phyloP scores from a whole-genome alignment of 2,329 filamentous ascomycete genomes.

The Thelonectria olida region DNA sequence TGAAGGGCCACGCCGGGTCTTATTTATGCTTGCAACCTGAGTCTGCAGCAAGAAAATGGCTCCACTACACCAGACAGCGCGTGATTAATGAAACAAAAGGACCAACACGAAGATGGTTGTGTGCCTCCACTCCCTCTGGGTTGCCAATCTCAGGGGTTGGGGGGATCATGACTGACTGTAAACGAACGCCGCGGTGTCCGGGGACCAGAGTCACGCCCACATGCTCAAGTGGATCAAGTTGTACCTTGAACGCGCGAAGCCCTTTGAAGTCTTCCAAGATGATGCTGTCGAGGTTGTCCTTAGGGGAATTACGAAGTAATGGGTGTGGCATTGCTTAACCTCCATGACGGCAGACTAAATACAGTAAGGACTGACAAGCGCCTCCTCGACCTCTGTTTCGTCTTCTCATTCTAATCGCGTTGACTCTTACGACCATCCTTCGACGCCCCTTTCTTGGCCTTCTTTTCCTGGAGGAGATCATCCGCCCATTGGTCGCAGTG shows the following conservation, averaged over 20 bases:
- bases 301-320: constrained; percentile 4
- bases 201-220: constrained; percentile 13
- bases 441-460: neutral
- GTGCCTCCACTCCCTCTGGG: constrained; percentile 6
- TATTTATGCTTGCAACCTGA: constrained; percentile 13
- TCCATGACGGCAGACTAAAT: constrained; percentile 10
- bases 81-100: constrained; percentile 21
- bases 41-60: constrained; percentile 3
- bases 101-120: constrained; percentile 16
- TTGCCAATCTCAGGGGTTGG: constrained; percentile 16
- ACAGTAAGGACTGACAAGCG: constrained; percentile 9
- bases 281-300: neutral
- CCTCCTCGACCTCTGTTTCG: neutral
- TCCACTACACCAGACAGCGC: constrained; percentile 15
- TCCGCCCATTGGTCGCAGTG: constrained; percentile 12
- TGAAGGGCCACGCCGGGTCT: constrained; percentile 8
- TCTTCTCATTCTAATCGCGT: constrained; percentile 1
- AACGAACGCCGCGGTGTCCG: constrained; percentile 8
- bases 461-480: constrained; percentile 20
- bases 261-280: neutral
- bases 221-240: constrained; percentile 8
- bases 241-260: neutral
- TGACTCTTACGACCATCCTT: constrained; percentile 3
- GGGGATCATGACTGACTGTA: constrained; percentile 3
- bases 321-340: constrained; percentile 16